Base-by-base conservation (phyloP, 768 basidiomycete species). In the Dentipellis fragilis region DNA sequence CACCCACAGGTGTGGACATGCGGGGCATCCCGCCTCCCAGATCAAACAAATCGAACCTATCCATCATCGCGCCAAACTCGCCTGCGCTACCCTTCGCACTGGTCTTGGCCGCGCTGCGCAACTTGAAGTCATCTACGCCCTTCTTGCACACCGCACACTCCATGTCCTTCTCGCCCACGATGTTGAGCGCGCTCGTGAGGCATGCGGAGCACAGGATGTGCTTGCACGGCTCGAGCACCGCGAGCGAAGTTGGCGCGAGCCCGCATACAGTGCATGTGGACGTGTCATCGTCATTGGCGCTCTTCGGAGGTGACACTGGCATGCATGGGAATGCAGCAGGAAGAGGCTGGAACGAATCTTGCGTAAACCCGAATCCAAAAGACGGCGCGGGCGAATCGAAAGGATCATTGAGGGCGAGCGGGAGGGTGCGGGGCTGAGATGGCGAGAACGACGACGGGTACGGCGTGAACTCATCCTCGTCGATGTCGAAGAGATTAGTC, bases 91-190 rank as follows among this genome's bases (percentile, higher is more conserved):
- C 64, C 29, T 60, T 52, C 51, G 17, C 56, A 47, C 34, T 69
- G 61, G n/a, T 59, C 22, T 35, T 51, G 58, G 39, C 42, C 57
- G 34, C 56, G 14, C 59, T 62, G 36, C 58, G 62, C 52, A 63
- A 49, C 52, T 51, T 56, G 66, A 92, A 92, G 64, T 87, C 82
- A 34, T 73, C 75, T 19, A 92, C 88, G 36, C 80, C 77, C 40
- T 67, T 68, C 62, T 83, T 84, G 70, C 89, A 93, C 34, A 89
- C 84, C 16, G 87, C 84, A 59, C 90, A 93, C 57, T 84, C 80
- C 80, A 92, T 88, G 56, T 87, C 85, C 65, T 91, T 92, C 68
- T 93, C 89, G 7, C 89, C 89, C 16, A 91, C 90, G 52, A 92
- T 92, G 61, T 93, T 93, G 52, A 93, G 74, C 8, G 88, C 87